These are phyloP conservation scores for Erodium texanum DNA, from an alignment of 441 rosid genomes.

Conservation along the genomic window DNA sequence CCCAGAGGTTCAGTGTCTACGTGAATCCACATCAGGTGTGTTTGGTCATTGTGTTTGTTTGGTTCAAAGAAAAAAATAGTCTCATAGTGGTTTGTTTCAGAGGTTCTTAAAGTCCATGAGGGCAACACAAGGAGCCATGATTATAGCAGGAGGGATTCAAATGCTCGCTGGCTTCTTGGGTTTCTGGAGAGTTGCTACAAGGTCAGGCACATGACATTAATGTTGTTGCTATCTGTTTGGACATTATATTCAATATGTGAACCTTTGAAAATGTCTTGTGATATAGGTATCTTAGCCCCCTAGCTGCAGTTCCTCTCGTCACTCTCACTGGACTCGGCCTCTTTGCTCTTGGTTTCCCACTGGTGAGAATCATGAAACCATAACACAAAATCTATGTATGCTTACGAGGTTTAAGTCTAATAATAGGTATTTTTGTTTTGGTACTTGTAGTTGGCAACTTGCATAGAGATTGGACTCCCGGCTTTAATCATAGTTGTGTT, in stretches of 20 bases:
- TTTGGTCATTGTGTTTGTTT: no score
- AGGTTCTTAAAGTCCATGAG: neutral
- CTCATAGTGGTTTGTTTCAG: no score
- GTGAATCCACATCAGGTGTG: neutral
- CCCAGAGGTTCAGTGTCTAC: constrained; percentile 54
- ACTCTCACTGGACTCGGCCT: constrained; percentile 82
- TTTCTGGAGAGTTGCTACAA: constrained; percentile 25
- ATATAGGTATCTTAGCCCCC: constrained; percentile 58
- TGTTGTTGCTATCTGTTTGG: no score
- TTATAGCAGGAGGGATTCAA: constrained; percentile 24
- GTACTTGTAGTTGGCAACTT: constrained; percentile 54
- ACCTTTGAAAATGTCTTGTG: no score
- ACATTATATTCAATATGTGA: no score
- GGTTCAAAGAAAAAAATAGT: no score
- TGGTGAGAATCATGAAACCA: constrained; percentile 39
- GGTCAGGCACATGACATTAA: constrained; percentile 19
- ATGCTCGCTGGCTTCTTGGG: neutral
- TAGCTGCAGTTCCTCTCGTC: constrained; percentile 77
- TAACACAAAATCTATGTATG: neutral
- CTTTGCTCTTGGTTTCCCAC: constrained; percentile 81
- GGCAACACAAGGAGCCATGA: neutral
- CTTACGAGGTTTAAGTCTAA: neutral
- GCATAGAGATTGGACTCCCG: constrained; percentile 94
- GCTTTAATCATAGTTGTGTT: constrained; percentile 63
- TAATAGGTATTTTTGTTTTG: neutral